Evolutionary conservation across 208 protist genomes (phyloP), one percentile per base, ranked within the genome.

Genomic region (Wallacemonas sp.): DNA sequence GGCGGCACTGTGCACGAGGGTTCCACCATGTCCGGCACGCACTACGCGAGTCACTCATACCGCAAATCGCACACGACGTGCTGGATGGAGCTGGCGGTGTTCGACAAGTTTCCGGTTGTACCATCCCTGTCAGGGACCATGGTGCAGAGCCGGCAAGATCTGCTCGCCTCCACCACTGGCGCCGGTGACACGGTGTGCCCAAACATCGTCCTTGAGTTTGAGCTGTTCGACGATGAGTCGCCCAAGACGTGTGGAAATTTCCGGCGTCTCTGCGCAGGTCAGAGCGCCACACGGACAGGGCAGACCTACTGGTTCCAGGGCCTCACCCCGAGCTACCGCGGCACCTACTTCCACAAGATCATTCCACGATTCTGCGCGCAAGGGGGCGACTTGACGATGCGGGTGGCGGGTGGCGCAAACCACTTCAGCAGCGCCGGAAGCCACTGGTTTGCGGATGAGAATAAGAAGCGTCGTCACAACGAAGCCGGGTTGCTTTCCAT

Each of bases 301-400:
- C 67, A 85, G 44, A 83, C 71, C 9, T 91, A 89, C 76, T 76
- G 63, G 15, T 79, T 83, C 52, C 68, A 92, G 34, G 79, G 79
- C 6, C 65, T 95, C 62, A 75, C 66, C n/a, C 77, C 84, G 3
- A 81, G 79, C 73, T 98, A 97, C 72, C 68, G 80, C 4, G 91
- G 91, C 52, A 95, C 90, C 2, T 92, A 77, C 66, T 94, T 97
- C 76, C 93, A 97, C 73, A 92, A 94, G 60, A 95, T 97, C 52
- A 91, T 97, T 30, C 88, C 87, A 3, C 33, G 75, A 19, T 91
- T 96, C 53, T 91, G 85, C 39, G 55, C 82, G 12, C 97, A 99
- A 74, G 98, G 96, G 45, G 97, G 97, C 39, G 98, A 99, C 84
- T 90, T 99, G 71, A 98, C 94, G 17, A 90, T 89, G 79, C 88